phyloP scores from a whole-genome alignment of 2,329 filamentous ascomycete genomes.

The Fusarium temperatum region DNA sequence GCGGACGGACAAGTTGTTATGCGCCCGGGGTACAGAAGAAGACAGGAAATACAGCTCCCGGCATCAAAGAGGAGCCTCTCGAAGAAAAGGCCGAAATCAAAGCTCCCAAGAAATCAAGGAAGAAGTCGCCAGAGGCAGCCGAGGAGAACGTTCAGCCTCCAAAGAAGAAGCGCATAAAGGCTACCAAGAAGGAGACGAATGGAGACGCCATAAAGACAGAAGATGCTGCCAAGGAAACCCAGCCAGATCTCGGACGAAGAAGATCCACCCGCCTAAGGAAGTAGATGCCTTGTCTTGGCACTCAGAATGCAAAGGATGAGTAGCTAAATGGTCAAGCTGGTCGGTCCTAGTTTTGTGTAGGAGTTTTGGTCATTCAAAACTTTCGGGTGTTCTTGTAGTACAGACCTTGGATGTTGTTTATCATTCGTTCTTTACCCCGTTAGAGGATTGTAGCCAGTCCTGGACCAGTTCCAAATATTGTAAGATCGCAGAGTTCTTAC shows the following conservation, averaged over 20 bases:
- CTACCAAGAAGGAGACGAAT: conserved; percentile 37
- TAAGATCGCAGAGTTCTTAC: no score
- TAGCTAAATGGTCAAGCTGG: neutral
- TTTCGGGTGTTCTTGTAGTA: neutral
- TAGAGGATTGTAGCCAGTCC: neutral
- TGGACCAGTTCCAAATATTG: neutral
- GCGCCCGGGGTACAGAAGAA: conserved; percentile 90
- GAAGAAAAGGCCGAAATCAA: conserved; percentile 41
- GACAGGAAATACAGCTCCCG: conserved; percentile 55
- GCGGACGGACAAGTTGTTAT: conserved; percentile 89
- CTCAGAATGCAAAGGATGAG: neutral
- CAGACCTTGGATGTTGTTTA: neutral
- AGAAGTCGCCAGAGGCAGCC: conserved; percentile 31
- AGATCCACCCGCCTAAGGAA: conserved; percentile 37
- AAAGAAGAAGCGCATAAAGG: conserved; percentile 36
- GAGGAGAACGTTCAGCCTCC: conserved; percentile 37
- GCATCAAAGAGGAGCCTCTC: conserved; percentile 55
- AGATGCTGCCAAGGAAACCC: neutral
- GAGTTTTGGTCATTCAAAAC: neutral
- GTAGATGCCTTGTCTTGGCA: neutral
- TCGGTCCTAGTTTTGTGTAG: neutral
- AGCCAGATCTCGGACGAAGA: conserved; percentile 30
- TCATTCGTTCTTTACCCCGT: neutral
- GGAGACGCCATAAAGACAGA: conserved; percentile 33
- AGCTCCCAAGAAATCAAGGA: conserved; percentile 41